Evolutionary conservation across 805 yeast genomes (phyloP), one percentile per base, ranked within the genome.

Genomic region (Blastobotrys parvus): DNA sequence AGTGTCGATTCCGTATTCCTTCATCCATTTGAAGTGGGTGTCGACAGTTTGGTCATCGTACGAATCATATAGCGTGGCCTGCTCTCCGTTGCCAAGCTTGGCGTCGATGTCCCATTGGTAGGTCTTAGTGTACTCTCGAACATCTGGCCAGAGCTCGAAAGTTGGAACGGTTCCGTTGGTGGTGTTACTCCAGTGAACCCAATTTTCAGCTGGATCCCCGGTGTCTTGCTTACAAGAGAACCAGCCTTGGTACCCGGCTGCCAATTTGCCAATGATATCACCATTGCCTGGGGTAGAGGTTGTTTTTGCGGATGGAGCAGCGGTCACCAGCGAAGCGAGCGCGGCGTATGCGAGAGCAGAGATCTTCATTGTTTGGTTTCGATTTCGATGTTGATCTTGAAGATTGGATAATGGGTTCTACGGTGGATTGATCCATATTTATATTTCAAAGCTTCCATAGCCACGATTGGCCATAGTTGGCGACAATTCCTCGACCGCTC

Each of bases 111-210:
- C 25, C 39, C 39, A 36, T 7, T 36, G 30, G 29, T 36, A 36
- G 11, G 11, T 19, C n/a, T 36, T 7, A 4, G 11, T 20, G 30
- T 36, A 36, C 17, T 36, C 39, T 5, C 39, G 27, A 8, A 22
- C 25, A n/a, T 36, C 39, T 17, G 39, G 39, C 39, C 39, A 36
- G 8, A 36, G n/a, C 10, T 36, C 39, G 18, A 36, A 36, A 6
- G 30, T 18, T 11, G n/a, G 17, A 5, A 20, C 30, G 4, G 39
- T 13, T 13, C 13, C 19, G 27, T 22, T 22, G n/a, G n/a, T n/a
- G n/a, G n/a, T n/a, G 17, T 36, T 22, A 21, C 39, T 30, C 39
- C 39, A 36, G 22, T 36, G 39, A n/a, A 20, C 17, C 39, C 39
- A 36, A 13, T n/a, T 4, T 19, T 20, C 5, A 22, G 10, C 11